phyloP scores from a whole-genome alignment of 495 filamentous ascomycete species.

The Podospora pseudoanserina region DNA sequence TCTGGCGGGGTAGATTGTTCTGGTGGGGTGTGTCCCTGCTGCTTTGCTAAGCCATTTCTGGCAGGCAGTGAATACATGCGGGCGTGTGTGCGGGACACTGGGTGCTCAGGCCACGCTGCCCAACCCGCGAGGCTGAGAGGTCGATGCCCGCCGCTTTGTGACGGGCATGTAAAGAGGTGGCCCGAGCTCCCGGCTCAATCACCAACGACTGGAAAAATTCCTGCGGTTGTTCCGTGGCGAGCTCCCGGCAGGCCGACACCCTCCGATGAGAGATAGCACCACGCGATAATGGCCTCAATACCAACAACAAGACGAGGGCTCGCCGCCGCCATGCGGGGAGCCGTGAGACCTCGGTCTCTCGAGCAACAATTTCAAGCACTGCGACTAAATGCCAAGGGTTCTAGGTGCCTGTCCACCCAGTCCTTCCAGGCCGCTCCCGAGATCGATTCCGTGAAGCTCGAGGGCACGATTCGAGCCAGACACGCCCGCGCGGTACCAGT shows the following conservation, averaged over 20 bases:
- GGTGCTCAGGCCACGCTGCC: neutral
- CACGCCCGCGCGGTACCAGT: conserved; percentile 70
- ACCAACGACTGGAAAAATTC: conserved; percentile 26
- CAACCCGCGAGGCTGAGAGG: neutral
- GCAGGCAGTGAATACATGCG: neutral
- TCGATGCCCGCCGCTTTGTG: neutral
- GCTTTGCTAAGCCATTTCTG: conserved; percentile 11
- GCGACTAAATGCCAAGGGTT: conserved; percentile 14
- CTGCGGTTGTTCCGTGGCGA: conserved; percentile 24
- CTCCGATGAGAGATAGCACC: conserved; percentile 19
- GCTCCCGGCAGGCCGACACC: conserved; percentile 15
- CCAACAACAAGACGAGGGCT: conserved; percentile 28
- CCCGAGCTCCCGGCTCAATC: conserved; percentile 12
- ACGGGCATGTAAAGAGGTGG: conserved; percentile 8
- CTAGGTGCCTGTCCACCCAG: conserved; percentile 27
- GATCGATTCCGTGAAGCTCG: conserved; percentile 13
- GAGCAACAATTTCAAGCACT: conserved; percentile 30
- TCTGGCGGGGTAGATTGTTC: conserved; percentile 30
- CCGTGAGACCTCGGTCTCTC: conserved; percentile 20
- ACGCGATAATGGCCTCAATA: conserved; percentile 33
- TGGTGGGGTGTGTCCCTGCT: conserved; percentile 18
- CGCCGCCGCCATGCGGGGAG: conserved; percentile 26
- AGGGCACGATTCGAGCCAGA: conserved; percentile 1
- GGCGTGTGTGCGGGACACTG: conserved; percentile 9
- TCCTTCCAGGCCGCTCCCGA: conserved; percentile 19